Evolutionary conservation across 352 stramenopile genomes (phyloP), one percentile per base, ranked within the genome.

Genomic region (Phytophthora melonis): DNA sequence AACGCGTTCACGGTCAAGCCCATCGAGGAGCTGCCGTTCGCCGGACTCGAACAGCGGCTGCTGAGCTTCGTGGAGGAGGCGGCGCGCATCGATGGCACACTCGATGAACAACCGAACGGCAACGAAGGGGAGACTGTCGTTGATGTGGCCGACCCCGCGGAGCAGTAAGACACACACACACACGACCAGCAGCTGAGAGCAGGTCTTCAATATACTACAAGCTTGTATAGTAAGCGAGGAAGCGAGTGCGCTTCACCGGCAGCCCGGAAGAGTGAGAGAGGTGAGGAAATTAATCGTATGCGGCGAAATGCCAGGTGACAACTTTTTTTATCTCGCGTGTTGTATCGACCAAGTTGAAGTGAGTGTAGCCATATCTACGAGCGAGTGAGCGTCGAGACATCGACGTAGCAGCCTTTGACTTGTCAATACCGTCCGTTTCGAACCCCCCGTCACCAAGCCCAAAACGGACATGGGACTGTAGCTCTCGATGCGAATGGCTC

Each of bases 1-100:
- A 78, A 80, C 49, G 64, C 70, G 25, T 91, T 91, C 69, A 85
- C 71, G 13, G 75, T 91, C 50, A 80, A 66, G 54, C 62, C 80
- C 16, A 66, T 91, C 18, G 58, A 70, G 3, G 63, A 82, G 25
- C 18, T 87, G 34, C 74, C 83, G 53, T 91, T 91, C 36, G 81
- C 75, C 0, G 62, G 45, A 5, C 72, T 91, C n/a, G 83, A 91
- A 59, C 23, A 74, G 25, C 66, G 68, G 36, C 59, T 91, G 53
- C 62, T 91, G 50, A 72, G 74, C 16, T 88, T 76, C 57, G 76
- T 86, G 10, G 57, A 75, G 0, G 75, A 89, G 21, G 83, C 80
- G 5, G 78, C 66, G 5, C 58, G 57, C 5, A 79, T 87, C n/a
- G 68, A 73, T 32, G 75, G 63, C 41, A 77, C 64, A 52, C 23